Conservation (phyloP, 495 filamentous ascomycete genomes). For the Hyaloscypha bicolor region DNA sequence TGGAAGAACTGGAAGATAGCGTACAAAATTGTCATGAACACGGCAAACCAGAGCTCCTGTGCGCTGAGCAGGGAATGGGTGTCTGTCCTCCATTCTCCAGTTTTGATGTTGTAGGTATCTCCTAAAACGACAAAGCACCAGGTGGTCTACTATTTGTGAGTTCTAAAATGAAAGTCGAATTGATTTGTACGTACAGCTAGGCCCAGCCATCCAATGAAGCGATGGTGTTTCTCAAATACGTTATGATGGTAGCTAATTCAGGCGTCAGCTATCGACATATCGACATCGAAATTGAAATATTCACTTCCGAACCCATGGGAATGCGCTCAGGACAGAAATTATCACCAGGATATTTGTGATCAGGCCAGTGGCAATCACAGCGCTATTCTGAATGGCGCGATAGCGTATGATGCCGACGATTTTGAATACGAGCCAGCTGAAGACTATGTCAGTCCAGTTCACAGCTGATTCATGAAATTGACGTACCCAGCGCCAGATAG, state of each 20-base stretch:
- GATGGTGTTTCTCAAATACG: conserved; percentile 45
- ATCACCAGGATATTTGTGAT: conserved; percentile 46
- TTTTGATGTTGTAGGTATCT: conserved; percentile 42
- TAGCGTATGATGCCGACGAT: conserved; percentile 44
- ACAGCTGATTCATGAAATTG: conserved; percentile 2
- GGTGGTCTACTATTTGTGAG: conserved; percentile 37
- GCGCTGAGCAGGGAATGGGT: conserved; percentile 41
- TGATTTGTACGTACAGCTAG: conserved; percentile 35
- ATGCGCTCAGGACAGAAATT: conserved; percentile 45
- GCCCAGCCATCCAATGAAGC: conserved; percentile 48
- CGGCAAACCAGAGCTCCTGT: conserved; percentile 49
- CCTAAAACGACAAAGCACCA: conserved; percentile 46
- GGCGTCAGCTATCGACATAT: conserved; percentile 15
- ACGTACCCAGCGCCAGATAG: conserved; percentile 46
- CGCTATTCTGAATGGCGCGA: conserved; percentile 31
- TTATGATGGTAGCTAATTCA: conserved; percentile 31
- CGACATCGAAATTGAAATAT: conserved; percentile 20
- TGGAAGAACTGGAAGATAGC: conserved; percentile 10
- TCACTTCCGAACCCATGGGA: conserved; percentile 51
- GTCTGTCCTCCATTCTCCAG: conserved; percentile 39
- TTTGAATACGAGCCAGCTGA: conserved; percentile 46
- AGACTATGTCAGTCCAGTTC: conserved; percentile 19
- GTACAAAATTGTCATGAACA: conserved; percentile 49
- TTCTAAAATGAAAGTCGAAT: conserved; percentile 4
- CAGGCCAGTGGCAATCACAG: conserved; percentile 44